Evolutionary conservation across 441 rosid species (phyloP).

Genomic region (Viola pubescens): DNA sequence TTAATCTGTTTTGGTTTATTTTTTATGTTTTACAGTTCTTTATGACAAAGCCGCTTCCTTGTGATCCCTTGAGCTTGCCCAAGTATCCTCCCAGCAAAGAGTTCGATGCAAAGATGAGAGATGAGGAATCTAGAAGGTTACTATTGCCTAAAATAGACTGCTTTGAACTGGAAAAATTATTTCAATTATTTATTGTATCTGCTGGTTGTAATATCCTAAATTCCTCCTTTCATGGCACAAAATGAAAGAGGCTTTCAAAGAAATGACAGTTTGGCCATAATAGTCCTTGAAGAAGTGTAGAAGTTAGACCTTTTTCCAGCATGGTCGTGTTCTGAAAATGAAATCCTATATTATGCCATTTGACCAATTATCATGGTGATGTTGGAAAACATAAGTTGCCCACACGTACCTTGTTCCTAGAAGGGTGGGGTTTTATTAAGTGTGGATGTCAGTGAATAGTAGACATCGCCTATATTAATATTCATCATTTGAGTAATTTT

Average conservation of each 20-base stretch:
- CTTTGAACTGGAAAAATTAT: too few species aligned
- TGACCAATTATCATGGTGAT: background rate
- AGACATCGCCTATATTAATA: background rate
- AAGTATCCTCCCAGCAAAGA: constrained; percentile 97
- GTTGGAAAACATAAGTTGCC: background rate
- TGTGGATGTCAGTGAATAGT: background rate
- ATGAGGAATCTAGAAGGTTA: constrained; percentile 90
- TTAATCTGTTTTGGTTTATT: constrained; percentile 12
- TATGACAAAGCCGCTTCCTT: constrained; percentile 65
- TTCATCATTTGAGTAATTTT: background rate
- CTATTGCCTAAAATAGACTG: background rate
- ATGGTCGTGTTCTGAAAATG: background rate
- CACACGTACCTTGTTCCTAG: background rate
- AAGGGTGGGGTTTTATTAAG: background rate
- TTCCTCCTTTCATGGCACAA: constrained; percentile 3
- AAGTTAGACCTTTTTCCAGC: background rate
- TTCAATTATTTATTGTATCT: too few species aligned
- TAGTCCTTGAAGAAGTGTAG: constrained; percentile 1
- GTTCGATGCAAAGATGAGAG: constrained; percentile 85
- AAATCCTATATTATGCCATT: too few species aligned
- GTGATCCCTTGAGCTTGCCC: constrained; percentile 87
- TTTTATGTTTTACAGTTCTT: constrained; percentile 53
- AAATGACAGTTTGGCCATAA: background rate
- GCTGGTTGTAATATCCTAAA: background rate
- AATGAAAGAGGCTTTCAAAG: background rate